These are phyloP conservation scores for Beverwykella pulmonaria DNA, from an alignment of 495 filamentous ascomycete species.

Conservation along the genomic window DNA sequence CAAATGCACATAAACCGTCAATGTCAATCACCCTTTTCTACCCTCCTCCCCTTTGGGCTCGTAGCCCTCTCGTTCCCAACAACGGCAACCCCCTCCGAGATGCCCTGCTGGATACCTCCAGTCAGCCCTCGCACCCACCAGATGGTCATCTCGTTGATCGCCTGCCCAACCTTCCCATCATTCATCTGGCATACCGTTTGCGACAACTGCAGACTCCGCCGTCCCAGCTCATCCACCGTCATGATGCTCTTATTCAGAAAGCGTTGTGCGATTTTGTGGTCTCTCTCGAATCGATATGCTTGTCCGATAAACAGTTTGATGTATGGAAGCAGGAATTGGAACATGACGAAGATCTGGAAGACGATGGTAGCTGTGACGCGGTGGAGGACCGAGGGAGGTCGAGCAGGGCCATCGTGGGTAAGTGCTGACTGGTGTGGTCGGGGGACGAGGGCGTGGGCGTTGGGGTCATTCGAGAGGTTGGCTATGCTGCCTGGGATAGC, in stretches of 20 bases:
- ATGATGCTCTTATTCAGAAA: constrained; percentile 54
- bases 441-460: constrained; percentile 44
- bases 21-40: constrained; percentile 25
- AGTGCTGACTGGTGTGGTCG: constrained; percentile 13
- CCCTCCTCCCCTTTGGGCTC: neutral
- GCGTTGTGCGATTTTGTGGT: constrained; percentile 61
- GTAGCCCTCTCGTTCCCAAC: constrained; percentile 16
- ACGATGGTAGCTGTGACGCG: constrained; percentile 59
- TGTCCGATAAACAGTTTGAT: constrained; percentile 55
- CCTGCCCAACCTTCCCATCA: constrained; percentile 60
- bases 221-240: constrained; percentile 57
- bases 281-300: constrained; percentile 65
- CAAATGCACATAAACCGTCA: neutral
- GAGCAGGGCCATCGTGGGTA: neutral
- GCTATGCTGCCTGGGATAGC: constrained; percentile 50
- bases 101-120: constrained; percentile 66
- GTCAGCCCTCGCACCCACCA: constrained; percentile 65
- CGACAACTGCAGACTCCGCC: constrained; percentile 53
- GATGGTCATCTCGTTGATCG: constrained; percentile 51
- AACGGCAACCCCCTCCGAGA: constrained; percentile 59
- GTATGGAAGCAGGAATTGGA: constrained; percentile 63
- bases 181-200: constrained; percentile 56
- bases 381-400: constrained; percentile 58
- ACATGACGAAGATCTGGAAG: constrained; percentile 58
- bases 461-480: constrained; percentile 28